A percentile compares a stretch with the other conserved stretches of the same genome.
Evolutionary conservation across 2,329 filamentous ascomycete genomes (phyloP).

Genomic region (Lecanicillium sp.): DNA sequence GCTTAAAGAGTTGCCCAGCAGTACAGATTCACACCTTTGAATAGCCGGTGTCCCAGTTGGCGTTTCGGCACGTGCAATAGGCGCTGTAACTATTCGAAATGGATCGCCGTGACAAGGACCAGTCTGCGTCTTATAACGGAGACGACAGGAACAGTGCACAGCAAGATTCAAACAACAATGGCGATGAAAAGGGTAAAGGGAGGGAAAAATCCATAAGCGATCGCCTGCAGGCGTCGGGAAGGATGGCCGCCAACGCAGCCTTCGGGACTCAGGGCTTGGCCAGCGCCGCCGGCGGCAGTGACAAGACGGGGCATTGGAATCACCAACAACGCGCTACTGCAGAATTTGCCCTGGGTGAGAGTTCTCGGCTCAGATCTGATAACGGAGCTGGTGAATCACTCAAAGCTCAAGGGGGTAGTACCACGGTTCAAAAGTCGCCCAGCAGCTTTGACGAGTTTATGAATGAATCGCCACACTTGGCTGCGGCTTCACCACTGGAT

Average conservation of each 20-base stretch:
- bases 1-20: too few relatives aligned
- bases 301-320: slow-evolving; percentile 7
- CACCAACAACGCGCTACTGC: not conserved
- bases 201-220: slow-evolving; percentile 12
- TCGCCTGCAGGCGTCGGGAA: slow-evolving; percentile 20
- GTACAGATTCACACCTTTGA: too few relatives aligned
- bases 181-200: slow-evolving; percentile 8
- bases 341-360: not conserved
- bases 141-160: too few relatives aligned
- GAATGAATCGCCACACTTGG: not conserved
- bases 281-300: slow-evolving; percentile 10
- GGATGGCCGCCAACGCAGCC: slow-evolving; percentile 17
- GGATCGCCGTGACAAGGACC: too few relatives aligned
- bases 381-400: not conserved
- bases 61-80: too few relatives aligned
- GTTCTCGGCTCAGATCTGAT: not conserved
- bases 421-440: not conserved
- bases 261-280: slow-evolving; percentile 10
- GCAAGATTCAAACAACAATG: too few relatives aligned
- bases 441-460: slow-evolving; percentile 4
- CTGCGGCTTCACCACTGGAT: not conserved
- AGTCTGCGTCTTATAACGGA: too few relatives aligned
- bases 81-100: too few relatives aligned
- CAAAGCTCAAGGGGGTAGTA: too few relatives aligned
- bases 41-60: too few relatives aligned